Evolutionary conservation across 2,329 filamentous ascomycete species (phyloP).

Genomic region (Penicillium sp.): DNA sequence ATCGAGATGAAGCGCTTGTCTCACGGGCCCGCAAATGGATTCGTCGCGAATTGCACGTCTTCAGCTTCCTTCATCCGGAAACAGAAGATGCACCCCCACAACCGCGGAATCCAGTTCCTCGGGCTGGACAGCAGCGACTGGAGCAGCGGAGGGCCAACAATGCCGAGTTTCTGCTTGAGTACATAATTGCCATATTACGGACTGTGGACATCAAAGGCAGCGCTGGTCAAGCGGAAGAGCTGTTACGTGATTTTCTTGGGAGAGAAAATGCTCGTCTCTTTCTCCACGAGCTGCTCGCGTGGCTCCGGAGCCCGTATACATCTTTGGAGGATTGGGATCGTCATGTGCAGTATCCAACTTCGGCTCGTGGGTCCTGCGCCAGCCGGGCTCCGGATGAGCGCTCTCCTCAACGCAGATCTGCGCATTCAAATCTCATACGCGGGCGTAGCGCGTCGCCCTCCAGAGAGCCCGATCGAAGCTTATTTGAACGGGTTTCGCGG

Average conservation of each 20-base stretch:
- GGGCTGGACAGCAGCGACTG: slow-evolving; percentile 29
- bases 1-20: slow-evolving; percentile 59
- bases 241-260: slow-evolving; percentile 73
- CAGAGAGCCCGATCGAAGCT: slow-evolving; percentile 12
- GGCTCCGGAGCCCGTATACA: slow-evolving; percentile 72
- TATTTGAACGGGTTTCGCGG: slow-evolving; percentile 24
- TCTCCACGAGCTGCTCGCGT: slow-evolving; percentile 76
- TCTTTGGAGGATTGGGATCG: slow-evolving; percentile 73
- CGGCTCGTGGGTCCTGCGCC: neutral
- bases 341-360: slow-evolving; percentile 62
- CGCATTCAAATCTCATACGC: neutral
- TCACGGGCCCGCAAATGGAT: slow-evolving; percentile 76
- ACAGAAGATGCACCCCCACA: slow-evolving; percentile 15
- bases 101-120: slow-evolving; percentile 11
- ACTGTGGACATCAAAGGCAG: slow-evolving; percentile 76
- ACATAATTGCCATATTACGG: slow-evolving; percentile 75
- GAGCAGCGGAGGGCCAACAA: slow-evolving; percentile 55
- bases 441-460: slow-evolving; percentile 20
- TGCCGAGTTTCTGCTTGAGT: slow-evolving; percentile 78
- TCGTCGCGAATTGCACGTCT: slow-evolving; percentile 76
- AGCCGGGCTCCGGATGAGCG: slow-evolving; percentile 1
- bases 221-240: slow-evolving; percentile 69
- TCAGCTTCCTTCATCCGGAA: slow-evolving; percentile 59
- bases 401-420: slow-evolving; percentile 6
- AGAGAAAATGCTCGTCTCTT: slow-evolving; percentile 67